These are phyloP conservation scores for Fusarium guadeloupense DNA, from an alignment of 2,329 filamentous ascomycete genomes.

Conservation along the genomic window DNA sequence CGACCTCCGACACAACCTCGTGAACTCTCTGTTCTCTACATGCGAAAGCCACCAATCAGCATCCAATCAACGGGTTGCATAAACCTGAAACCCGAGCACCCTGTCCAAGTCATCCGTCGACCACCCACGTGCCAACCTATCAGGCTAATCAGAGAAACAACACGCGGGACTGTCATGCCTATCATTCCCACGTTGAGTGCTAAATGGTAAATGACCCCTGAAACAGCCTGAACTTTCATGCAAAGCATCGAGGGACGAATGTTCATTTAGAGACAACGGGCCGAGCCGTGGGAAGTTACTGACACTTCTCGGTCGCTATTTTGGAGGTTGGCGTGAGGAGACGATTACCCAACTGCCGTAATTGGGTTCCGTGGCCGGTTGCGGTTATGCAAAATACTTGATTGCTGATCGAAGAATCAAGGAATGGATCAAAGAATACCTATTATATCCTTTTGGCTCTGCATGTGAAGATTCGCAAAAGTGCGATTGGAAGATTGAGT, in stretches of 20 bases:
- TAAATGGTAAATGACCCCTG: conserved; percentile 22
- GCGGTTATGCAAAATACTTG: neutral
- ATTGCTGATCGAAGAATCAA: neutral
- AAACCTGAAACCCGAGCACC: no score
- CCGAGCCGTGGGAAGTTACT: conserved; percentile 20
- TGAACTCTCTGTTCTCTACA: conserved; percentile 7
- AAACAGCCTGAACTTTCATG: conserved; percentile 1
- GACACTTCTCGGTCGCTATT: conserved; percentile 18
- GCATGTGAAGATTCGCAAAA: no score
- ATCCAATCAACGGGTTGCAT: conserved; percentile 3
- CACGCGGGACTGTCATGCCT: neutral
- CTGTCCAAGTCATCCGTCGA: conserved; percentile 20
- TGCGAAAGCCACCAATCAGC: conserved; percentile 30
- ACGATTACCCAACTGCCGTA: conserved; percentile 23
- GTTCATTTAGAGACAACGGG: conserved; percentile 23
- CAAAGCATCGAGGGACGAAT: conserved; percentile 12
- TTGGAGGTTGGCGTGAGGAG: conserved; percentile 7
- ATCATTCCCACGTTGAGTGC: conserved; percentile 25
- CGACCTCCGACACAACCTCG: conserved; percentile 30
- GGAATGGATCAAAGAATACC: neutral
- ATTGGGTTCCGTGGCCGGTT: conserved; percentile 25
- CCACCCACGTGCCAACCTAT: conserved; percentile 35
- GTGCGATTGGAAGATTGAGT: no score
- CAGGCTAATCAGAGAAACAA: conserved; percentile 18
- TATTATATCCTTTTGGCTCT: no score